These are phyloP conservation scores for Babesia gibsoni DNA, from an alignment of 169 alveolate species.

Conservation along the genomic window DNA sequence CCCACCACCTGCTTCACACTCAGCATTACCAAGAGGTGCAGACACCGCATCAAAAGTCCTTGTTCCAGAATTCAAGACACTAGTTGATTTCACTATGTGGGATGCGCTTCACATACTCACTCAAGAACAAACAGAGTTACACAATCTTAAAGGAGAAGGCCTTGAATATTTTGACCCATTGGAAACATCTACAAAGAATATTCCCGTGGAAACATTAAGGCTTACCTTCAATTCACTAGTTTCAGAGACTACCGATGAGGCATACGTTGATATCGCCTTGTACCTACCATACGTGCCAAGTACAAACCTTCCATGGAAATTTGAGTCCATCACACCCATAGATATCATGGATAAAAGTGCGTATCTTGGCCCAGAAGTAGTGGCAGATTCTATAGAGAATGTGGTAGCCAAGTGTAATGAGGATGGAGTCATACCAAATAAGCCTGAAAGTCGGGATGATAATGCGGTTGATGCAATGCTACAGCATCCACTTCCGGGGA, in stretches of 20 bases:
- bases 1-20: too few relatives aligned
- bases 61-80: conserved; percentile 27
- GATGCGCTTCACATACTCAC: conserved; percentile 51
- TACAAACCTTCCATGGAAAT: conserved; percentile 43
- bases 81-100: conserved; percentile 52
- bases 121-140: conserved; percentile 29
- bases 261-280: conserved; percentile 57
- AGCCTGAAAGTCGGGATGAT: neutral
- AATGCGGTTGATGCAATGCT: too few relatives aligned
- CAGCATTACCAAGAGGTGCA: too few relatives aligned
- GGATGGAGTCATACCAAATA: neutral
- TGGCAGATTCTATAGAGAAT: neutral
- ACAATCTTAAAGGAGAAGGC: neutral
- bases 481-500: too few relatives aligned
- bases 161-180: conserved; percentile 37
- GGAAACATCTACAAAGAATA: conserved; percentile 35
- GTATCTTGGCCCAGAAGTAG: neutral
- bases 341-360: neutral
- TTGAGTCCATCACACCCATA: conserved; percentile 16
- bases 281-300: conserved; percentile 64
- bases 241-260: conserved; percentile 17
- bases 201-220: conserved; percentile 10
- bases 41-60: neutral
- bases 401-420: neutral
- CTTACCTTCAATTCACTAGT: conserved; percentile 18